A percentile compares a stretch with the other conserved stretches of the same genome.
These are phyloP conservation scores for Eucalyptus marginata DNA, from an alignment of 345 rosid species.

Conservation along the genomic window DNA sequence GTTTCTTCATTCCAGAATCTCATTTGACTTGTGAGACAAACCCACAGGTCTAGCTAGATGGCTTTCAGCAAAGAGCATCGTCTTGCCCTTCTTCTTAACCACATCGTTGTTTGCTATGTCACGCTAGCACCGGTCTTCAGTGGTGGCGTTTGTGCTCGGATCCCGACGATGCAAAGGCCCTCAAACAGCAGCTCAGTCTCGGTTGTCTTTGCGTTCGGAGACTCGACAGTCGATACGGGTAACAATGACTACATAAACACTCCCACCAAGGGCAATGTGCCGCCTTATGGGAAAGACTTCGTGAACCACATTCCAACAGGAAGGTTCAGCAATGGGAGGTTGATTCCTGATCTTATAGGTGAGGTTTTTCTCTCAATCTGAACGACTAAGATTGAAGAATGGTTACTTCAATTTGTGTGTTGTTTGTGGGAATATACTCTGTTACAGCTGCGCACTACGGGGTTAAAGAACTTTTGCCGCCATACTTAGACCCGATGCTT, in stretches of 20 bases:
- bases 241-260: constrained; percentile 2
- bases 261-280: background rate
- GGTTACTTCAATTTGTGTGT: background rate
- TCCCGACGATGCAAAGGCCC: background rate
- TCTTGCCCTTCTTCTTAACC: background rate
- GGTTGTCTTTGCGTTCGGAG: constrained; percentile 4
- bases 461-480: constrained; percentile 3
- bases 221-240: constrained; percentile 8
- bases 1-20: background rate
- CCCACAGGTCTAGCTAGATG: background rate
- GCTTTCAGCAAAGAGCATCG: background rate
- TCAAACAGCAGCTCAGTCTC: background rate
- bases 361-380: background rate
- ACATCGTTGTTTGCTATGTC: background rate
- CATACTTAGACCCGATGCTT: background rate
- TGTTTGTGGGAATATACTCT: background rate
- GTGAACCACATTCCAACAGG: background rate
- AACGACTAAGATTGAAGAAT: background rate
- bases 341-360: constrained; percentile 1
- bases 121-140: background rate
- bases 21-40: background rate
- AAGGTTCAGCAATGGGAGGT: constrained; percentile 9
- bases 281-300: constrained; percentile 6
- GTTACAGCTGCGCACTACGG: background rate
- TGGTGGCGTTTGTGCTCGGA: background rate